Conservation (phyloP, 169 alveolate genomes). For the Plasmodium gaboni region DNA sequence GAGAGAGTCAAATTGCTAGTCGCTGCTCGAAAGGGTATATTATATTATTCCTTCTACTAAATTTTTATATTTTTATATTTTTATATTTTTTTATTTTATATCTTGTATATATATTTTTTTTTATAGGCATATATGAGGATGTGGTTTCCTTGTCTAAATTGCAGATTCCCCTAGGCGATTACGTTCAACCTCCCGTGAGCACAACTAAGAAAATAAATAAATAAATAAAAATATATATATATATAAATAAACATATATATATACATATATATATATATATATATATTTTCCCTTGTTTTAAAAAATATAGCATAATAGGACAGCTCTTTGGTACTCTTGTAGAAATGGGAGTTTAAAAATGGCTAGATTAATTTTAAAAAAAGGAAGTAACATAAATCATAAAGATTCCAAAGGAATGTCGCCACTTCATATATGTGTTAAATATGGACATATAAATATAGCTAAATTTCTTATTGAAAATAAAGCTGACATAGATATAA, state of each 20-base stretch:
- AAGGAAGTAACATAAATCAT: slow-evolving; percentile 73
- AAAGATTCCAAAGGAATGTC: slow-evolving; percentile 58
- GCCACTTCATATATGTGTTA: slow-evolving; percentile 64
- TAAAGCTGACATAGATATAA: slow-evolving; percentile 49
- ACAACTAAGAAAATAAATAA: neutral
- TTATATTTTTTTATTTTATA: neutral
- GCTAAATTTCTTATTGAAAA: slow-evolving; percentile 66
- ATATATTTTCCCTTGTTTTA: slow-evolving; percentile 2
- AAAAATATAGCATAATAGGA: slow-evolving; percentile 37
- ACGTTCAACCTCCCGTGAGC: slow-evolving; percentile 66
- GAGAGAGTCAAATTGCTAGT: slow-evolving; percentile 72
- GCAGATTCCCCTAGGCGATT: slow-evolving; percentile 62
- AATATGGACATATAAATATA: slow-evolving; percentile 49
- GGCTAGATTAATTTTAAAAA: slow-evolving; percentile 65
- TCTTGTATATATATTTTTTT: slow-evolving; percentile 2
- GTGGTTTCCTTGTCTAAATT: slow-evolving; percentile 66
- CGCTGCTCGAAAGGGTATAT: slow-evolving; percentile 67
- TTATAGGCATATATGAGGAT: slow-evolving; percentile 55
- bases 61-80: too few species aligned
- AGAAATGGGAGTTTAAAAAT: slow-evolving; percentile 66
- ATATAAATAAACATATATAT: neutral
- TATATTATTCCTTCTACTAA: neutral
- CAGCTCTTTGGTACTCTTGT: slow-evolving; percentile 71
- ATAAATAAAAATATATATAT: neutral
- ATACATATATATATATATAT: neutral